Percentiles rank a stretch among this genome's conserved stretches.
Evolutionary conservation across 192 early-diverging fungal species (phyloP).

Genomic region (Entophlyctis luteolus): DNA sequence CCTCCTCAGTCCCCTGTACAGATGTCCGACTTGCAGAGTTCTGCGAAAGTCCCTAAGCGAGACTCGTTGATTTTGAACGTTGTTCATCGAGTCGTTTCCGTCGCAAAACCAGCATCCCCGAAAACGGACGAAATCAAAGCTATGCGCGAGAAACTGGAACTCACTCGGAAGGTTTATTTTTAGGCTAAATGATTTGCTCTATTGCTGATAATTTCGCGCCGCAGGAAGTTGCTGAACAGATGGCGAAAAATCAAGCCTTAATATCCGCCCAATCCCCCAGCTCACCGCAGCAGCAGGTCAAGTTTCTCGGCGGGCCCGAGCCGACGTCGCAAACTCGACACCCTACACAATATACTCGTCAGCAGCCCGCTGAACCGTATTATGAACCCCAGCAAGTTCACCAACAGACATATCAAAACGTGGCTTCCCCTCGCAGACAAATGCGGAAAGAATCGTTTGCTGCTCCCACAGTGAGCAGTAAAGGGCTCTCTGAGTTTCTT

Average conservation of each 20-base stretch:
- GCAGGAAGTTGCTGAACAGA: neutral
- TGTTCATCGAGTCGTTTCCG: neutral
- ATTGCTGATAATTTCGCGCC: neutral
- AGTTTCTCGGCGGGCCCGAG: no score
- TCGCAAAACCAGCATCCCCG: neutral
- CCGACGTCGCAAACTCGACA: no score
- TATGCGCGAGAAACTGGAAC: slow-evolving; percentile 10
- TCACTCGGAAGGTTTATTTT: neutral
- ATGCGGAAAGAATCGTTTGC: neutral
- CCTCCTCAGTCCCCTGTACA: neutral
- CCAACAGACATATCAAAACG: neutral
- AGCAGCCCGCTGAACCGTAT: neutral
- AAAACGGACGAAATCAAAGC: neutral
- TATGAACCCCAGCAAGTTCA: neutral
- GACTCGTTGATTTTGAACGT: slow-evolving; percentile 1
- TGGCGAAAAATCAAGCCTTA: neutral
- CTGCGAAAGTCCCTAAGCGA: neutral
- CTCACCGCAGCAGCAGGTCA: no score
- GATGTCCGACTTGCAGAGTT: neutral
- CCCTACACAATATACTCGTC: no score
- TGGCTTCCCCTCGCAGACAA: neutral
- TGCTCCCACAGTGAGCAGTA: neutral
- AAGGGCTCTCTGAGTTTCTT: neutral
- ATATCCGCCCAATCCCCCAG: neutral
- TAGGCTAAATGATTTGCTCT: neutral